A percentile compares a stretch with the other conserved stretches of the same genome.
phyloP scores from a whole-genome alignment of 225 moss, liverwort and hornwort species.

The Marchantia paleacea region DNA sequence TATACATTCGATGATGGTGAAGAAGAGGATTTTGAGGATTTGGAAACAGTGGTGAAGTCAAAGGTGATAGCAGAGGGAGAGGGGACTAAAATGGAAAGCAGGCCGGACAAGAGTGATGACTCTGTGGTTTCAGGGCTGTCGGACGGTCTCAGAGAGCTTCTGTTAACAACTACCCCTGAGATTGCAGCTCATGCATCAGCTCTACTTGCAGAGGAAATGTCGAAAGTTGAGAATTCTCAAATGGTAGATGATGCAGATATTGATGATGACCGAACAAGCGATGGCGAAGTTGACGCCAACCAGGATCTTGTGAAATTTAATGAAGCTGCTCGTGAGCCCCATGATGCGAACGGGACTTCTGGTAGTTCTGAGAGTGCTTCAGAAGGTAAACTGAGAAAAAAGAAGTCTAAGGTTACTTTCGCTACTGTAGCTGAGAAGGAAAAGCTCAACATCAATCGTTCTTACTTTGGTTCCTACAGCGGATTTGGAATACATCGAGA shows the following conservation, averaged over 20 bases:
- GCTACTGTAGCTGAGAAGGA: conserved; percentile 64
- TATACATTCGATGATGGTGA: conserved; percentile 67
- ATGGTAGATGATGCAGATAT: conserved; percentile 28
- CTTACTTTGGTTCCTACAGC: conserved; percentile 88
- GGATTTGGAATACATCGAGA: conserved; percentile 75
- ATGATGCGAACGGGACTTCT: neutral
- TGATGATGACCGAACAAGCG: conserved; percentile 25
- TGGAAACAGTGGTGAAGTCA: conserved; percentile 33
- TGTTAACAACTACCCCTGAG: conserved; percentile 30
- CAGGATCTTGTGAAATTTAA: neutral
- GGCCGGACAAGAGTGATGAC: neutral
- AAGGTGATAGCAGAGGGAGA: conserved; percentile 39
- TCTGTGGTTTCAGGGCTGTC: conserved; percentile 6
- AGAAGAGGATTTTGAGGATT: conserved; percentile 46
- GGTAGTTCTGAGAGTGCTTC: conserved; percentile 27
- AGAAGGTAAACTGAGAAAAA: conserved; percentile 41
- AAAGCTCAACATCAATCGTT: conserved; percentile 65
- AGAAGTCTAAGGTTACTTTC: conserved; percentile 64
- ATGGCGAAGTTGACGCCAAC: conserved; percentile 9
- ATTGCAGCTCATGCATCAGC: conserved; percentile 41
- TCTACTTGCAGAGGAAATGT: conserved; percentile 41
- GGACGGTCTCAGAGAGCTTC: conserved; percentile 28
- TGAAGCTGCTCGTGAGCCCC: neutral
- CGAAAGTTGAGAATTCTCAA: conserved; percentile 3
- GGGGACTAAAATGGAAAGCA: conserved; percentile 19